Conservation (phyloP, 164 flowering plant species). For the Vitis cinerea region DNA sequence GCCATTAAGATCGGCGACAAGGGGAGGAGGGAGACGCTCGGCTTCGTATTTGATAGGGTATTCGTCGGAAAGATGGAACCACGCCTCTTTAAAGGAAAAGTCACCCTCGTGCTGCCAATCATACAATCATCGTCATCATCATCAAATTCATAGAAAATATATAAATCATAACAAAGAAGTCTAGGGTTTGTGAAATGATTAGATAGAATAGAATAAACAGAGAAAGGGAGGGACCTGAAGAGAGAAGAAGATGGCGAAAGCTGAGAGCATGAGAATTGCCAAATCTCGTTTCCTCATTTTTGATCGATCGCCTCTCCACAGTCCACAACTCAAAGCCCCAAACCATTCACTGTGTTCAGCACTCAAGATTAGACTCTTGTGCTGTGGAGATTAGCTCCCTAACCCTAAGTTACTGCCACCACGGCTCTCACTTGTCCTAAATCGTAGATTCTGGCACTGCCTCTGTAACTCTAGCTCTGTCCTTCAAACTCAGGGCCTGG, state of each 20-base stretch:
- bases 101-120: slow-evolving; percentile 81
- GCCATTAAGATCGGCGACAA: slow-evolving; percentile 90
- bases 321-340: too few relatives aligned
- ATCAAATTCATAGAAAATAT: not conserved
- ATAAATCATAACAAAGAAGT: not conserved
- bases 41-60: slow-evolving; percentile 92
- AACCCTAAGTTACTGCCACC: too few relatives aligned
- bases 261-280: slow-evolving; percentile 83
- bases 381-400: too few relatives aligned
- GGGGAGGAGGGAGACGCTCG: slow-evolving; percentile 93
- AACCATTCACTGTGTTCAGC: too few relatives aligned
- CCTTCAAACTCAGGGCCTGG: too few relatives aligned
- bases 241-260: slow-evolving; percentile 97
- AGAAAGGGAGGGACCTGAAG: slow-evolving; percentile 58
- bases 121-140: too few relatives aligned
- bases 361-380: too few relatives aligned
- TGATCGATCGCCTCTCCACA: not conserved
- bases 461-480: too few relatives aligned
- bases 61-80: slow-evolving; percentile 89
- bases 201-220: not conserved
- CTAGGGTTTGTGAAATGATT: not conserved
- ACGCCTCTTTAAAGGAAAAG: slow-evolving; percentile 89
- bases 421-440: too few relatives aligned
- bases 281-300: slow-evolving; percentile 94
- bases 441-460: too few relatives aligned